These are phyloP conservation scores for Podospora fimiseda DNA, from an alignment of 495 filamentous ascomycete genomes.

Conservation along the genomic window DNA sequence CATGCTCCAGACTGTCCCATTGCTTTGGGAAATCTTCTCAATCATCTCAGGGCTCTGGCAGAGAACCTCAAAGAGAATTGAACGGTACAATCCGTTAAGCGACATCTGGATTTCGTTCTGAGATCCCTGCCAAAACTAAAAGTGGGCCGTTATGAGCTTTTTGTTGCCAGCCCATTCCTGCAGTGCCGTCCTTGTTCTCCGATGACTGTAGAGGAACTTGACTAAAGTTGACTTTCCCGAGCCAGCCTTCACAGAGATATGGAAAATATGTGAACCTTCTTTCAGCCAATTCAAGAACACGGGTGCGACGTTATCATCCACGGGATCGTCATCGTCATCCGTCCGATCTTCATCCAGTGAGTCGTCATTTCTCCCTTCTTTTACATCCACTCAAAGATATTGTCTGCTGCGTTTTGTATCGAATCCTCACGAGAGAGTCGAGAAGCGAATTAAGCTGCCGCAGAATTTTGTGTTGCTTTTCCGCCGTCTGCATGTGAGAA, in stretches of 20 bases:
- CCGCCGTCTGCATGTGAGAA: too few species aligned
- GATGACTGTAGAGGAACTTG: conserved; percentile 5
- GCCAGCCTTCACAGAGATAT: conserved; percentile 13
- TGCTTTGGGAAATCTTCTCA: conserved; percentile 12
- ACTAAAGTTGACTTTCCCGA: conserved; percentile 17
- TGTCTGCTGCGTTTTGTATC: too few species aligned
- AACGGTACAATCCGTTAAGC: conserved; percentile 34
- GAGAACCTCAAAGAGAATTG: conserved; percentile 36
- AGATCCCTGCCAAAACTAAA: conserved; percentile 9
- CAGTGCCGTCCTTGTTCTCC: conserved; percentile 1
- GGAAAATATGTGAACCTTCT: conserved; percentile 6
- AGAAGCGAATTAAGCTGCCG: too few species aligned
- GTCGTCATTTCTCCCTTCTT: neutral
- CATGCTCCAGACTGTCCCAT: neutral
- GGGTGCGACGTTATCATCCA: neutral
- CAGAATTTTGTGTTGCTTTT: too few species aligned
- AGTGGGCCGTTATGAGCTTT: conserved; percentile 4
- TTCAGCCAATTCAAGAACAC: neutral
- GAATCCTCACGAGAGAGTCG: too few species aligned
- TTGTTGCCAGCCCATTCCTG: conserved; percentile 2
- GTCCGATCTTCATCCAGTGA: neutral
- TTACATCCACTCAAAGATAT: too few species aligned
- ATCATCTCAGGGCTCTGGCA: conserved; percentile 28
- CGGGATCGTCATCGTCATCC: neutral
- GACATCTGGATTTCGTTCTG: conserved; percentile 29